phyloP scores from a whole-genome alignment of 1,284 basidiomycete genomes.

The Ustilago hordei region DNA sequence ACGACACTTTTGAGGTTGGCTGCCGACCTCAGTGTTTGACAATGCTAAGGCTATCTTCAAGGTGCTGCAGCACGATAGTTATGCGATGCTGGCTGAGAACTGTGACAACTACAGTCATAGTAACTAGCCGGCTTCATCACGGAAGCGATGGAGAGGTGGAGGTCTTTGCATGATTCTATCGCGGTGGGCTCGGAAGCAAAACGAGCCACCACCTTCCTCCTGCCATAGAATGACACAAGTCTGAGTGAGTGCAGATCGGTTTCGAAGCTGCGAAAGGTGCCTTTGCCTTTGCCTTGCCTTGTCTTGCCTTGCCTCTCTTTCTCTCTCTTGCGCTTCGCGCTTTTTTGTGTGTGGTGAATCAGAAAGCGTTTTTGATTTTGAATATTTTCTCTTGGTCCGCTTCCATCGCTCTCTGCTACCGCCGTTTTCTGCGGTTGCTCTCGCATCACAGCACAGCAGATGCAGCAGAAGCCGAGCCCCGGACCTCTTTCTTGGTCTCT shows the following conservation, averaged over 20 bases:
- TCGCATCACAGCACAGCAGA: conserved; percentile 1
- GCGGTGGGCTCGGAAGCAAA: not conserved
- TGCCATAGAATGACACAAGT: not conserved
- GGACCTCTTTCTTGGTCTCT: conserved; percentile 6
- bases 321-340: not conserved
- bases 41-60: too few species aligned
- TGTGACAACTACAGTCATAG: not conserved
- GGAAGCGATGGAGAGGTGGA: conserved; percentile 6
- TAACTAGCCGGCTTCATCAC: not conserved
- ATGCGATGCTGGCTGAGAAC: too few species aligned
- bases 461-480: conserved; percentile 9
- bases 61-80: too few species aligned
- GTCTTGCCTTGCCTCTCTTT: not conserved
- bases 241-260: not conserved
- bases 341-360: not conserved
- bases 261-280: not conserved
- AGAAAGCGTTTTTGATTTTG: conserved; percentile 6
- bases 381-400: not conserved
- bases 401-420: not conserved
- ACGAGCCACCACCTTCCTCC: not conserved
- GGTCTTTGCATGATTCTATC: conserved; percentile 6
- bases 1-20: too few species aligned
- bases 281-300: not conserved
- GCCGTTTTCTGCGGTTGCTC: too few species aligned
- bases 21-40: too few species aligned